Percentiles rank a stretch among this genome's conserved stretches.
These are phyloP conservation scores for Termitomyces sp. DNA, from an alignment of 768 basidiomycete species.

Conservation along the genomic window DNA sequence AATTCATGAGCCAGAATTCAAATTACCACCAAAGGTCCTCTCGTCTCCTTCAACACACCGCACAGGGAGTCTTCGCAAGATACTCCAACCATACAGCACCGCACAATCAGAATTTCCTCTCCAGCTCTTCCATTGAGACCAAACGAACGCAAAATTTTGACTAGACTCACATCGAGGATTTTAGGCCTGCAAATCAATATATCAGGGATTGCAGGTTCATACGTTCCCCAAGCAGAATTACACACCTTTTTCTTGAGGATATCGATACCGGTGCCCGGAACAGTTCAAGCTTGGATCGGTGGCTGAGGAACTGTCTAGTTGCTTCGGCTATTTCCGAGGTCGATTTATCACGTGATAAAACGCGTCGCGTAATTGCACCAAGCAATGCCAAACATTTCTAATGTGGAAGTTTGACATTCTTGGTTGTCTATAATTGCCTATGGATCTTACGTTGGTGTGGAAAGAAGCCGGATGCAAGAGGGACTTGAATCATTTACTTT, in stretches of 20 bases:
- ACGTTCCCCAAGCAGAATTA: slow-evolving; percentile 10
- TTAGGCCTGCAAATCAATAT: slow-evolving; percentile 9
- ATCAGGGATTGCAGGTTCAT: slow-evolving; percentile 9
- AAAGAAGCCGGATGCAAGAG: neutral
- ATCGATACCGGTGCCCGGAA: slow-evolving; percentile 49
- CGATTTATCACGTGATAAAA: slow-evolving; percentile 1
- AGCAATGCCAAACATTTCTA: neutral
- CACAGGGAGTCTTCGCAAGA: neutral
- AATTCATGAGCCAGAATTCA: slow-evolving; percentile 4
- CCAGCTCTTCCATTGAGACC: slow-evolving; percentile 3
- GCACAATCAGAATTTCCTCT: neutral
- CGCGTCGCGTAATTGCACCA: slow-evolving; percentile 3
- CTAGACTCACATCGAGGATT: slow-evolving; percentile 31
- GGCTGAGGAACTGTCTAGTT: slow-evolving; percentile 39
- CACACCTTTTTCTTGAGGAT: slow-evolving; percentile 48
- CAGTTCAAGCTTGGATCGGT: slow-evolving; percentile 25
- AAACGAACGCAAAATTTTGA: neutral
- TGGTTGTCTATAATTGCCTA: neutral
- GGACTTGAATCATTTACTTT: neutral
- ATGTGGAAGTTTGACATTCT: neutral
- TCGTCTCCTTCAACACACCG: neutral
- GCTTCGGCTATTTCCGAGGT: slow-evolving; percentile 28
- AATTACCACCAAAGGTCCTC: neutral
- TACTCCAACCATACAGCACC: neutral
- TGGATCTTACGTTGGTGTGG: neutral